Evolutionary conservation across 306 rosid genomes (phyloP).

Genomic region (Sesbania bispinosa): DNA sequence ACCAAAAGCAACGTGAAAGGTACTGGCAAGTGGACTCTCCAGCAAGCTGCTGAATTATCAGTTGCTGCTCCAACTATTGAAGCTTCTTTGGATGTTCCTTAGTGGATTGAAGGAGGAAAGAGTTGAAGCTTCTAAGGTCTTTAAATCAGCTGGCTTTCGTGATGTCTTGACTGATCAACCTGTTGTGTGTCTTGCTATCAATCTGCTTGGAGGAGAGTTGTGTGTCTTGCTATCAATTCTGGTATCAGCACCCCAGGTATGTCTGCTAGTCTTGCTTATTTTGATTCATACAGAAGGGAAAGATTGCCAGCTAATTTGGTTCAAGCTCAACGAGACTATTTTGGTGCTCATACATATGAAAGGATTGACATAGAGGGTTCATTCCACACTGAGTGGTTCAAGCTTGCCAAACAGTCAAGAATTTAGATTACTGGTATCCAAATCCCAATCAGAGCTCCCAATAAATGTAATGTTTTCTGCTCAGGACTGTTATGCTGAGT

Average conservation of each 20-base stretch:
- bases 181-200: too few species aligned
- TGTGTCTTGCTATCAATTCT: too few species aligned
- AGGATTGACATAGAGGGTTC: slow-evolving; percentile 63
- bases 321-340: too few species aligned
- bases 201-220: too few species aligned
- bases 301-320: too few species aligned
- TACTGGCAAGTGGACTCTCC: slow-evolving; percentile 83
- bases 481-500: slow-evolving; percentile 20
- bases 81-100: slow-evolving; percentile 73
- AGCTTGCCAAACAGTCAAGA: slow-evolving; percentile 56
- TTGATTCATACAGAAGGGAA: too few species aligned
- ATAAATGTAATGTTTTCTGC: slow-evolving; percentile 46
- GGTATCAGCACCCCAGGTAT: too few species aligned
- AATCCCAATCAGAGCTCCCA: not conserved
- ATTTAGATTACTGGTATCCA: slow-evolving; percentile 14
- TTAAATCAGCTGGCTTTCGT: slow-evolving; percentile 49
- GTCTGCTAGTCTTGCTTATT: too few species aligned
- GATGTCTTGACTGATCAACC: too few species aligned
- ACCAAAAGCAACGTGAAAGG: slow-evolving; percentile 61
- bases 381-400: slow-evolving; percentile 90
- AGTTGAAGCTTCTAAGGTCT: slow-evolving; percentile 63
- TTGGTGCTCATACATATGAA: too few species aligned
- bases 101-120: slow-evolving; percentile 79
- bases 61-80: slow-evolving; percentile 80
- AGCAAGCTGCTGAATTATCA: slow-evolving; percentile 81